Conservation (phyloP, 2,329 filamentous ascomycete genomes). For the Paecilomyces niveus region DNA sequence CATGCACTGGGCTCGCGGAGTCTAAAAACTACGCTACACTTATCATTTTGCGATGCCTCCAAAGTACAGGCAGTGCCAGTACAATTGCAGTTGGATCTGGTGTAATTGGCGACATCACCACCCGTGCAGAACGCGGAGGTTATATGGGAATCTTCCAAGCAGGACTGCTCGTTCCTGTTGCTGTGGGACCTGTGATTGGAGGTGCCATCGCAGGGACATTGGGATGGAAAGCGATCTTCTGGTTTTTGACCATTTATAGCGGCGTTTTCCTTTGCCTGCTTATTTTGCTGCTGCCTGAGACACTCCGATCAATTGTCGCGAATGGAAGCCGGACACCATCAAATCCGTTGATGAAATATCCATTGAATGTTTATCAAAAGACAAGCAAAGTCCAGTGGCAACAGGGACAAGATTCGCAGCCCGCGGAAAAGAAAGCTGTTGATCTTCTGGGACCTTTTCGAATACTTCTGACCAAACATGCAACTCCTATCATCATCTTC, state of each 20-base stretch:
- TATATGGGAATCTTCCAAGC: constrained; percentile 37
- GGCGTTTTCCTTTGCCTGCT: constrained; percentile 26
- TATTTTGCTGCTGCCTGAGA: constrained; percentile 33
- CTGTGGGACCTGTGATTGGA: constrained; percentile 38
- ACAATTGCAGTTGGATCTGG: constrained; percentile 38
- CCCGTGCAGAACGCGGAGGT: constrained; percentile 31
- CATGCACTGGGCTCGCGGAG: constrained; percentile 35
- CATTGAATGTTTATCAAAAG: constrained; percentile 12
- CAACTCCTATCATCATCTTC: constrained; percentile 41
- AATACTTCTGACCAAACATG: constrained; percentile 41
- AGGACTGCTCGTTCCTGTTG: constrained; percentile 27
- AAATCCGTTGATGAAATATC: constrained; percentile 11
- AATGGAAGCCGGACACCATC: constrained; percentile 21
- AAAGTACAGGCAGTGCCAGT: constrained; percentile 37
- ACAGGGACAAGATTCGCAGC: constrained; percentile 2
- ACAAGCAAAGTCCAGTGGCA: constrained; percentile 3
- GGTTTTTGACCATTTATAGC: constrained; percentile 35
- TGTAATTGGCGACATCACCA: constrained; percentile 38
- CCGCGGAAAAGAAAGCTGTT: constrained; percentile 26
- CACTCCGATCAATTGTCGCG: constrained; percentile 27
- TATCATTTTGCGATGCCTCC: constrained; percentile 35
- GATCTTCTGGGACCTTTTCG: constrained; percentile 41
- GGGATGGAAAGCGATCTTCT: constrained; percentile 39
- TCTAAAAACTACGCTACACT: constrained; percentile 32
- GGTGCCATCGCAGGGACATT: constrained; percentile 29